Evolutionary conservation across 306 rosid species (phyloP).

Genomic region (Canavalia gladiata): DNA sequence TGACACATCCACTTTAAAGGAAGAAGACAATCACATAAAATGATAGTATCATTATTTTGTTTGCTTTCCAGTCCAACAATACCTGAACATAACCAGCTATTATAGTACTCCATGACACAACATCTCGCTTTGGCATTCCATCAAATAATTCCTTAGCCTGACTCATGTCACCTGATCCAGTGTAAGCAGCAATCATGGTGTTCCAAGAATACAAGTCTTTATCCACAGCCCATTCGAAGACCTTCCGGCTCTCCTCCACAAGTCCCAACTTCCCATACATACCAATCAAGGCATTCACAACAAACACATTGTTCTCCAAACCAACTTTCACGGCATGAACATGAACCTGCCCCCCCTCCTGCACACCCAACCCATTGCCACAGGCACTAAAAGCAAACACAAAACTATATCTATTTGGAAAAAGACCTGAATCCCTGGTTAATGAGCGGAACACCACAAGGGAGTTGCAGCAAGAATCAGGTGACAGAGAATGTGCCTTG

Average conservation of each 20-base stretch:
- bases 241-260: conserved; percentile 57
- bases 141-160: conserved; percentile 62
- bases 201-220: conserved; percentile 78
- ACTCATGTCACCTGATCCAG: conserved; percentile 56
- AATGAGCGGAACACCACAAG: conserved; percentile 47
- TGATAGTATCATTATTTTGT: not conserved
- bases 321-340: conserved; percentile 64
- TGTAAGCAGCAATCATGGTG: conserved; percentile 64
- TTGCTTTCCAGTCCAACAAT: conserved; percentile 38
- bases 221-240: conserved; percentile 52
- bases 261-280: conserved; percentile 66
- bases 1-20: conserved; percentile 10
- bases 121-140: conserved; percentile 66
- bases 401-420: conserved; percentile 63
- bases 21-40: not conserved
- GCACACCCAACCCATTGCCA: conserved; percentile 62
- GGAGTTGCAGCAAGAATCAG: conserved; percentile 54
- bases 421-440: conserved; percentile 39
- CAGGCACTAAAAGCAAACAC: conserved; percentile 66
- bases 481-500: conserved; percentile 59
- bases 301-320: conserved; percentile 66
- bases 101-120: conserved; percentile 74
- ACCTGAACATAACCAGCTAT: conserved; percentile 84
- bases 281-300: conserved; percentile 68
- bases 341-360: conserved; percentile 65